Base-by-base conservation (phyloP, 2,329 filamentous ascomycete genomes). In the Trichoderma sp. region DNA sequence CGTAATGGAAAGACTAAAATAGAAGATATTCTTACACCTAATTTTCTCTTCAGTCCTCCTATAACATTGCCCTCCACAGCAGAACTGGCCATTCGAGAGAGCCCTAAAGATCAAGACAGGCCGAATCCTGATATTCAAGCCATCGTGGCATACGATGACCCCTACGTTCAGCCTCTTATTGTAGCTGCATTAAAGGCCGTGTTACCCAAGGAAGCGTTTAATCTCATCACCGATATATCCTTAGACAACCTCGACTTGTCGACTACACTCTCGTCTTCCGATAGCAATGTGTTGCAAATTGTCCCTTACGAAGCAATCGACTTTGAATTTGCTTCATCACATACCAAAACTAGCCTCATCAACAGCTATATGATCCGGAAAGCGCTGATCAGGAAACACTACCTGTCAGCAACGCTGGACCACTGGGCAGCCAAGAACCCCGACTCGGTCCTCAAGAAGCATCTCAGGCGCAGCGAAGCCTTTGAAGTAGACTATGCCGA, bases 401-500 rank as follows among this genome's bases (percentile, higher is more conserved):
- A 96, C 77, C 86, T 99, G 3, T 90, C 91, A 4, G 88, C 90
- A 24, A 97, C 94, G 0, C 87, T 97, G 26, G 87, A 91, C 58
- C 90, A 92, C 76, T 98, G 94, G 93, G 83, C 92, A 5, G 89
- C 90, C 49, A 99, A 99, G 79, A 85, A 96, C 74, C 93, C 95
- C 0, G 79, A 84, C 0, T 93, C 90, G 11, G 79, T 90, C 5
- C 83, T 99, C 14, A 85, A 82, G 69, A 81, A 82, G 1, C 91
- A 96, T 75, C 88, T 97, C 66, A 92, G 93, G 77, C 87, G 90
- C 2, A 89, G 89, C 54, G 92, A 96, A 71, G 89, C 93, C 52
- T 97, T 99, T 73, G 96, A 99, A 80, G 86, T 99, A 8, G 96
- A 99, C 79, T 99, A 96, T 77, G 94, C 94, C 1, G 96, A 99